Percentiles rank a stretch among this genome's conserved stretches.
phyloP scores from a whole-genome alignment of 2,329 filamentous ascomycete genomes.

The Sporothrix brunneoviolacea region DNA sequence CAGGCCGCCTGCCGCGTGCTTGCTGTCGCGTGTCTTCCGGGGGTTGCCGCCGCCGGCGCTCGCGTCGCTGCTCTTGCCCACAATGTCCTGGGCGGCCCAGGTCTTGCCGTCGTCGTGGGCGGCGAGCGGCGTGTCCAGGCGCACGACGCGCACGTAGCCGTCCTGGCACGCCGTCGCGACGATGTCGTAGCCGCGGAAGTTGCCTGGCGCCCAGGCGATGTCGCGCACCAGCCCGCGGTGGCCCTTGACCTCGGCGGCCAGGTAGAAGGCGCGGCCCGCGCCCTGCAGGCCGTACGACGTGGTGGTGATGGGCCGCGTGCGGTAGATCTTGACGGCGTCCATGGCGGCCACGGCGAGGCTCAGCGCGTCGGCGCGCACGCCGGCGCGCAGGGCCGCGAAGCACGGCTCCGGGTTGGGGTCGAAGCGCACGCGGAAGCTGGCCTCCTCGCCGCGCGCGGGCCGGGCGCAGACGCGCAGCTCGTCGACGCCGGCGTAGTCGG shows the following conservation, averaged over 20 bases:
- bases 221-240: constrained; percentile 77
- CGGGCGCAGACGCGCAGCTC: constrained; percentile 66
- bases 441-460: constrained; percentile 75
- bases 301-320: constrained; percentile 58
- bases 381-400: constrained; percentile 69
- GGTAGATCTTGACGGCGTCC: constrained; percentile 74
- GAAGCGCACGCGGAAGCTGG: constrained; percentile 77
- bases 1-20: not conserved
- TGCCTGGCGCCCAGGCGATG: constrained; percentile 87
- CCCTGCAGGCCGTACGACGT: constrained; percentile 43
- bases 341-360: constrained; percentile 81
- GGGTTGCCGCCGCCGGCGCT: constrained; percentile 31
- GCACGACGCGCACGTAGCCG: constrained; percentile 82
- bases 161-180: constrained; percentile 92
- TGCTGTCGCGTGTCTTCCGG: constrained; percentile 6
- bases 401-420: constrained; percentile 81
- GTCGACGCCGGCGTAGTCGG: constrained; percentile 69
- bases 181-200: constrained; percentile 81
- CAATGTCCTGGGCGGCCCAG: constrained; percentile 42
- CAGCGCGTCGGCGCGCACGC: constrained; percentile 72
- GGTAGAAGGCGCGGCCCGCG: constrained; percentile 73
- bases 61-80: constrained; percentile 36
- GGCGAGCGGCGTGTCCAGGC: constrained; percentile 56
- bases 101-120: constrained; percentile 40
- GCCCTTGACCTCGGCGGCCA: constrained; percentile 67